phyloP scores from a whole-genome alignment of 1,284 basidiomycete species.

The Irpex sp. region DNA sequence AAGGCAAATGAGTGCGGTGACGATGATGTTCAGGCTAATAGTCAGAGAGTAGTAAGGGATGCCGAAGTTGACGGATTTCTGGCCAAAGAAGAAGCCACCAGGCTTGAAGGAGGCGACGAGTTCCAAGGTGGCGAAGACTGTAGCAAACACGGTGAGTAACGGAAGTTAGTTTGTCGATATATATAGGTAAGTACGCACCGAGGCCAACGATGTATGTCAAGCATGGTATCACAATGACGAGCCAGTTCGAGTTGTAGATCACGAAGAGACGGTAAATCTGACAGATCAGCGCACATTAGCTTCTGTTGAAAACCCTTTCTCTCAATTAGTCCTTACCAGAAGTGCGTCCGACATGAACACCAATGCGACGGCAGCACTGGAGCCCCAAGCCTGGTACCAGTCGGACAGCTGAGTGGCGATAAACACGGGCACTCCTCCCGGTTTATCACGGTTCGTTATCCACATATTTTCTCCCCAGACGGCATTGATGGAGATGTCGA shows the following conservation, averaged over 20 bases:
- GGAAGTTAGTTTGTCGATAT: background rate
- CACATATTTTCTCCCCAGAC: slow-evolving; percentile 18
- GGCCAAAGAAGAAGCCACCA: slow-evolving; percentile 15
- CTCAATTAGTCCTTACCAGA: slow-evolving; percentile 8
- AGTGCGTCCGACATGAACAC: slow-evolving; percentile 16
- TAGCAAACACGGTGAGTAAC: background rate
- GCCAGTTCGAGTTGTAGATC: slow-evolving; percentile 12
- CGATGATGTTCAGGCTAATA: slow-evolving; percentile 16
- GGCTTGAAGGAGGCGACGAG: slow-evolving; percentile 16
- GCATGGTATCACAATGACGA: slow-evolving; percentile 16
- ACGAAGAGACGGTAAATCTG: slow-evolving; percentile 20
- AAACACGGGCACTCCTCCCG: slow-evolving; percentile 13
- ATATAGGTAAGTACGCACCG: slow-evolving; percentile 4
- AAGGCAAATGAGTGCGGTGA: slow-evolving; percentile 15
- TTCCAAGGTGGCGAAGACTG: slow-evolving; percentile 16
- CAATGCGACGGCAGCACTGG: slow-evolving; percentile 13
- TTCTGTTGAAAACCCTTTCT: background rate
- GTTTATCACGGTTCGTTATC: slow-evolving; percentile 10
- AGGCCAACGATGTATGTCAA: slow-evolving; percentile 17
- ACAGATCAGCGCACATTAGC: background rate
- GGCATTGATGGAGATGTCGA: slow-evolving; percentile 17
- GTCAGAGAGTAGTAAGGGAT: slow-evolving; percentile 17
- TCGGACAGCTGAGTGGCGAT: slow-evolving; percentile 10
- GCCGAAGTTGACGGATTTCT: slow-evolving; percentile 15
- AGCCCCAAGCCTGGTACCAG: slow-evolving; percentile 18